Evolutionary conservation across 805 yeast species (phyloP).

Genomic region (Komagataella pastoris): DNA sequence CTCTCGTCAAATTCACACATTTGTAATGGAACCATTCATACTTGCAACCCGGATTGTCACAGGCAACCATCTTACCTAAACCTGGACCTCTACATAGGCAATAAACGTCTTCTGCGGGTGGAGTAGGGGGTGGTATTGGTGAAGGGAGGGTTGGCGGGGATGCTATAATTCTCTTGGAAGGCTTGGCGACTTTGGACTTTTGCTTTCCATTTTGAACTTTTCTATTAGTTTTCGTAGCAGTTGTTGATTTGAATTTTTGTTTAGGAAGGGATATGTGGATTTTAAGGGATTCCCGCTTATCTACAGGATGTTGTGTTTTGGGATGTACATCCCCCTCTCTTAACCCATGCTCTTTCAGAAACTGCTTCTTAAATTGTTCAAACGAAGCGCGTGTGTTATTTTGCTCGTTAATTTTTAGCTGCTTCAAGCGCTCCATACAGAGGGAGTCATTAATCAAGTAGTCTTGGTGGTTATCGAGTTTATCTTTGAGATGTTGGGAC

Average conservation of each 20-base stretch:
- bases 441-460: not conserved
- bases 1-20: slow-evolving; percentile 81
- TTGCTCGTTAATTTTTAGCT: not conserved
- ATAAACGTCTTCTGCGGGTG: slow-evolving; percentile 13
- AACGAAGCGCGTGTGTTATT: not conserved
- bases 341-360: not conserved
- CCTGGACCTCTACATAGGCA: slow-evolving; percentile 42
- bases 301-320: not conserved
- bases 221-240: not conserved
- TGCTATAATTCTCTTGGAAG: not conserved
- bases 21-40: slow-evolving; percentile 95
- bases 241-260: not conserved
- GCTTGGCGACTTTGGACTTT: not conserved
- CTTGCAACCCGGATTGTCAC: slow-evolving; percentile 83
- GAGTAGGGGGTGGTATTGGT: slow-evolving; percentile 3
- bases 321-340: not conserved
- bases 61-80: slow-evolving; percentile 88
- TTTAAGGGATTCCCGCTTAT: not conserved
- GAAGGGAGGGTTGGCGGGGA: slow-evolving; percentile 1
- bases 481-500: slow-evolving; percentile 9
- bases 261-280: not conserved
- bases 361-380: not conserved
- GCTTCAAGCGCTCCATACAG: slow-evolving; percentile 1
- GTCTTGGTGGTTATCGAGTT: slow-evolving; percentile 3
- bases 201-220: not conserved